Base-by-base conservation (phyloP, 2,329 filamentous ascomycete genomes). In the Akanthomyces muscarius region DNA sequence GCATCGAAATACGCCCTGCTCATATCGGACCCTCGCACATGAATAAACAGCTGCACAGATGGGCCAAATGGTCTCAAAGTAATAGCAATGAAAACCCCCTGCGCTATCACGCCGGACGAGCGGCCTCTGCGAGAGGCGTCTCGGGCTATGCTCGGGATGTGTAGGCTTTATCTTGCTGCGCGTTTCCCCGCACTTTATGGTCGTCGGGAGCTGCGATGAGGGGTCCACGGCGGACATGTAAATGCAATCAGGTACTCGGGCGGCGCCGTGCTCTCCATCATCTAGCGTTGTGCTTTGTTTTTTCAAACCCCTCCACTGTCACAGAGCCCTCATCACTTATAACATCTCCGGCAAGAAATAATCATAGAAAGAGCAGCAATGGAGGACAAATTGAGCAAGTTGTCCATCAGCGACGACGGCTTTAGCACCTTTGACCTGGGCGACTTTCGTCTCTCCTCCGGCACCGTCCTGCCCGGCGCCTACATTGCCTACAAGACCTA, bases 401-500 rank as follows among this genome's bases (percentile, higher is more conserved):
- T 41, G 38, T 5, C 14, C 8, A 4, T 41, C 38, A 16, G 38
- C 38, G 47, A 28, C 18, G 58, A 57, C 38, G 63, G 55, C 1
- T 64, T 52, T 61, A 70, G 84, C 61, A 83, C 74, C 2, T 89
- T 82, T 70, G 73, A 81, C 28, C 79, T 91, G 0, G 88, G 88
- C 21, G 82, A 89, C 73, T 90, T 89, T 77, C 76, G 81, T 65
- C 83, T 93, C 3, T 83, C 89, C 69, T 86, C 82, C 30, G 88
- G 89, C 45, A 79, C 78, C n/a, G 79, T 76, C 6, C 80, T 93
- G 21, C 80, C 82, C 1, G 73, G 84, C 67, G 90, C 90, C 1
- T 83, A 84, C 69, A 85, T 94, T 61, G 89, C 89, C 18, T 94
- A 91, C 79, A 92, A 89, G 74, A 91, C 89, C 0, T 88, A 89